Evolutionary conservation across 495 filamentous ascomycete genomes (phyloP), one percentile per base, ranked within the genome.

Genomic region (Bacidia gigantensis): DNA sequence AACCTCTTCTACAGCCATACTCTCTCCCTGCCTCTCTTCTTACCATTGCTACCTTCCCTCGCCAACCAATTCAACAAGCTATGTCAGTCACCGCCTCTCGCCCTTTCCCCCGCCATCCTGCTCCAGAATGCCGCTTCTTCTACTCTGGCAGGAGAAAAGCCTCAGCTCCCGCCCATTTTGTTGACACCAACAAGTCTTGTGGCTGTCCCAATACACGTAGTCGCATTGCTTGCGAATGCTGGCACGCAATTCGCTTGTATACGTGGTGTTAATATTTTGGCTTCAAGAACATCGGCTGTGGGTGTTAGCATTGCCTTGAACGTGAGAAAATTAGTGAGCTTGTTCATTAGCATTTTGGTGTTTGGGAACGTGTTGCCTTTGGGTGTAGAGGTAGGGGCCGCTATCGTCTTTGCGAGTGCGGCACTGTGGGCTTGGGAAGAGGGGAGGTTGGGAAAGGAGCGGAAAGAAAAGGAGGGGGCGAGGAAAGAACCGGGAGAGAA

Each of bases 291-390:
- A 2, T 89, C 90, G 14, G 94, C 92, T 0, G 71, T 98, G 47
- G 96, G 90, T 0, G 92, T 98, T 14, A 95, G 90, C 1, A 92
- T 98, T 40, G 86, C 95, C 26, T 74, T 98, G 23, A 98, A 97
- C 64, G 83, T 98, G 46, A 76, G 92, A 59, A 98, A 98, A 66
- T 72, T 98, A n/a, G 81, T 93, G 18, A 93, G 87, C 54, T 74
- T 97, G 51, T 64, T 95, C 55, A 60, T 97, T 38, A 96, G 90
- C 54, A 89, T 96, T 54, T 88, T 85, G 73, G 64, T 97, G 2
- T 98, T 98, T 67, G 92, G 90, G 9, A 95, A 97, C 62, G 61
- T 75, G 26, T 66, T 98, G 56, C 76, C 80, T 0, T 65, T 71
- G 2, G 82, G 86, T 35, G 90, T 95, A 41, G 62, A 93, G 39